These are phyloP conservation scores for Trapa incisa DNA, from an alignment of 345 rosid genomes.

Conservation along the genomic window DNA sequence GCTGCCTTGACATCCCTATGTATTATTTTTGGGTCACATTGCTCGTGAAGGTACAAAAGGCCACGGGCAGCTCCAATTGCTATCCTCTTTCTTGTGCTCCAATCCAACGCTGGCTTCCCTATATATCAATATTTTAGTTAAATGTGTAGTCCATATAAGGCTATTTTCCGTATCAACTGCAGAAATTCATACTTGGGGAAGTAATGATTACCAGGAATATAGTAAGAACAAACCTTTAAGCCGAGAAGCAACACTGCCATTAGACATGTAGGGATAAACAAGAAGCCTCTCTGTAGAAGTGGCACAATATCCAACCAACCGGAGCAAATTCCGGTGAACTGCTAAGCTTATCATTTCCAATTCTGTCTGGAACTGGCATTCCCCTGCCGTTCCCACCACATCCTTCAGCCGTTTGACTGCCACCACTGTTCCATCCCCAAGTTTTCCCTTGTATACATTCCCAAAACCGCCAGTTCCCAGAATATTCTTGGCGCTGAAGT, in stretches of 20 bases:
- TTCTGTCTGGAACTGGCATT: constrained; percentile 81
- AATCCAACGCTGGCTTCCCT: constrained; percentile 79
- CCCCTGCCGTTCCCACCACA: constrained; percentile 58
- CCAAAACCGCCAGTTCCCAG: constrained; percentile 95
- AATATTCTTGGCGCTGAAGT: constrained; percentile 66
- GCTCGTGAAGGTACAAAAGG: constrained; percentile 80
- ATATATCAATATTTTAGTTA: neutral
- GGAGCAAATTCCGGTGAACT: constrained; percentile 73
- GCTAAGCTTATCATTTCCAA: constrained; percentile 96
- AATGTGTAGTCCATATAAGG: neutral
- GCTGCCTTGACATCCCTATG: constrained; percentile 96
- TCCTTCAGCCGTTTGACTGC: constrained; percentile 86
- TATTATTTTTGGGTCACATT: constrained; percentile 88
- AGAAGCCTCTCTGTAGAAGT: constrained; percentile 72
- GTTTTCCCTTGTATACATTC: constrained; percentile 83
- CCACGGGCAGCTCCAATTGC: constrained; percentile 93
- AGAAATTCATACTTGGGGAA: neutral
- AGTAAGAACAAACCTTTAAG: constrained; percentile 55
- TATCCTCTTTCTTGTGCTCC: constrained; percentile 80
- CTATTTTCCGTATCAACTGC: neutral
- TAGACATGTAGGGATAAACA: constrained; percentile 88
- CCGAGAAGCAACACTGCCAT: constrained; percentile 91
- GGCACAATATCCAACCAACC: constrained; percentile 67
- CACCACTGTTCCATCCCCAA: constrained; percentile 54
- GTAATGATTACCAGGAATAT: neutral